Base-by-base conservation (phyloP, 441 rosid species). In the Erodium moschatum region DNA sequence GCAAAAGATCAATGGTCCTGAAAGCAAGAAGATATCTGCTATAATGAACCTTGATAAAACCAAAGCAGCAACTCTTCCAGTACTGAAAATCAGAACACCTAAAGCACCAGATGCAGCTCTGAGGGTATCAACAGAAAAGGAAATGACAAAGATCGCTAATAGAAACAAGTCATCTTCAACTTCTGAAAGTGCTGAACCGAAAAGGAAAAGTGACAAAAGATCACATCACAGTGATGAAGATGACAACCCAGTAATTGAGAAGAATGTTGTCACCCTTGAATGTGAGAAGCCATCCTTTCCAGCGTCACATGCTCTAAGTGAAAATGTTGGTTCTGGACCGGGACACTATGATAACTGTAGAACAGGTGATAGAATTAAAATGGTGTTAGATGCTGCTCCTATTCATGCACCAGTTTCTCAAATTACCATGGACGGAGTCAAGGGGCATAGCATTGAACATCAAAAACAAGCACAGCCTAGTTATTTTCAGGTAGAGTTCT, bases 61-160 rank as follows among this genome's bases (percentile, higher is more conserved):
- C 68, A 95, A 84, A 86, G 88, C 83, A n/a, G 92, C 97, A 52
- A 86, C 95, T 73, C 96, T 95, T 68, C 96, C 97, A 0, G 97
- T 86, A 74, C 85, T 95, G 72, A 91, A 86, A 81, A 79, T 85
- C 50, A 85, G 78, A 83, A 77, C 86, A 69, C 5, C 79, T 6
- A 87, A 85, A 76, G 78, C 74, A 31, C 71, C 81, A 75, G 78
- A 78, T 69, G 77, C 68, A 72, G 67, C 67, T 65, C 69, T 31
- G 29, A 77, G 76, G 64, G 83, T 81, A 72, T 79, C 81, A 13
- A 77, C 70, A 3, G 85, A 74, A 52, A 81, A 80, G 75, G 82
- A 75, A 18, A 72, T 58, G 11, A 60, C 69, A 24, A 81, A 64
- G 75, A 81, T 75, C 74, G 72, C 65, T 58, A 77, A 76, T 66